Conservation (phyloP, 805 yeast genomes). For the Kluyveromyces nonfermentans region DNA sequence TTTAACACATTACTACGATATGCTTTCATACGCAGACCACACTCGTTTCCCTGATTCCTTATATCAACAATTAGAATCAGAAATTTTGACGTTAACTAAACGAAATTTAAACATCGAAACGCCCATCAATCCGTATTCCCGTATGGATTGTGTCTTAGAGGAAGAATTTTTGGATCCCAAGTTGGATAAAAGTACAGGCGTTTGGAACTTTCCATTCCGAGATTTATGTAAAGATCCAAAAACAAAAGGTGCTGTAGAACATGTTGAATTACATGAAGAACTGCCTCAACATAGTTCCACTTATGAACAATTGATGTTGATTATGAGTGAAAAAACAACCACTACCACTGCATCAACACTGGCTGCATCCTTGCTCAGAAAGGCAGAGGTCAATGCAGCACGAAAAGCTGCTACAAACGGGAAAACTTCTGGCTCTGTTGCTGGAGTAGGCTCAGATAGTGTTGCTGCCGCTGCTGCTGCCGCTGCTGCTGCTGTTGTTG, state of each 20-base stretch:
- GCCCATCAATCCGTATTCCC: conserved; percentile 56
- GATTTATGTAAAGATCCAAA: conserved; percentile 30
- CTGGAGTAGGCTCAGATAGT: conserved; percentile 5
- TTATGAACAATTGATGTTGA: conserved; percentile 83
- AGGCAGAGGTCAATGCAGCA: conserved; percentile 14
- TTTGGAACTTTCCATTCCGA: conserved; percentile 32
- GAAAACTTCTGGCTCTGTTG: conserved; percentile 6
- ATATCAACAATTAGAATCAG: conserved; percentile 80
- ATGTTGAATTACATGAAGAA: conserved; percentile 54
- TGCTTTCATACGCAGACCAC: conserved; percentile 76
- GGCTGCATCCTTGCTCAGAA: conserved; percentile 28
- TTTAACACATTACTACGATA: conserved; percentile 72
- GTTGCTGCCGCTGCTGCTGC: conserved; percentile 28
- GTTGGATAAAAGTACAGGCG: conserved; percentile 28
- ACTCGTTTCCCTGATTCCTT: conserved; percentile 69
- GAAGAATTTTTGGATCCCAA: conserved; percentile 37
- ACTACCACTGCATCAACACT: conserved; percentile 33
- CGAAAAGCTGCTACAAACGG: conserved; percentile 10
- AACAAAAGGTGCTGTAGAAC: conserved; percentile 35
- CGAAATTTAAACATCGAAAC: conserved; percentile 70
- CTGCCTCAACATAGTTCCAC: conserved; percentile 69
- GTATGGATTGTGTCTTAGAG: conserved; percentile 30
- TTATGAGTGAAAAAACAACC: conserved; percentile 41
- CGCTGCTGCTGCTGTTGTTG: conserved; percentile 34
- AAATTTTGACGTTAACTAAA: conserved; percentile 66